Evolutionary conservation across 106 monocot genomes (phyloP).

Genomic region (Phalaenopsis equestris): DNA sequence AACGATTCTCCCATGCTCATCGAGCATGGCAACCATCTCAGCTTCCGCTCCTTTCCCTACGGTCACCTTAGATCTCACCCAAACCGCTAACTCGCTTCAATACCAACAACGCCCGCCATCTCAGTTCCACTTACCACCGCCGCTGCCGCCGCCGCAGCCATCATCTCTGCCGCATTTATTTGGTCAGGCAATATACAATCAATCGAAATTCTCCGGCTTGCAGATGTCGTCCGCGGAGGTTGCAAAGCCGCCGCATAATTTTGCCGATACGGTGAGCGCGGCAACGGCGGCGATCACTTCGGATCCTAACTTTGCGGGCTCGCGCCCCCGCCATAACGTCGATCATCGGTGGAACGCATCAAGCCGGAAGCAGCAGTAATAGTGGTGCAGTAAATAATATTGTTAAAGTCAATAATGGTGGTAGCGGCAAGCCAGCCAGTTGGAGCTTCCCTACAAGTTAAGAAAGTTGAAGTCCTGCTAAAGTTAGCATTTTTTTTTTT

Average conservation of each 20-base stretch:
- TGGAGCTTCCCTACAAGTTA: conserved; percentile 6
- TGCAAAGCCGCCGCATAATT: neutral
- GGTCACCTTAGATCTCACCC: conserved; percentile 66
- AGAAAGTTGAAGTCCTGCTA: neutral
- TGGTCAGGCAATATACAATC: conserved; percentile 38
- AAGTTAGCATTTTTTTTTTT: neutral
- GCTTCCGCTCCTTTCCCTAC: conserved; percentile 83
- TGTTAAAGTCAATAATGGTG: neutral
- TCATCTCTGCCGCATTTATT: conserved; percentile 21
- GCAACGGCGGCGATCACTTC: conserved; percentile 19
- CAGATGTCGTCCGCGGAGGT: conserved; percentile 16
- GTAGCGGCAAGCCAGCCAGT: neutral
- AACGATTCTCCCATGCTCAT: conserved; percentile 51
- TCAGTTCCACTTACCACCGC: conserved; percentile 5
- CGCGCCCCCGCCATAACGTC: conserved; percentile 13
- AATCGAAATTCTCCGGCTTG: conserved; percentile 41
- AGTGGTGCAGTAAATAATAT: neutral
- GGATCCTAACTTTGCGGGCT: conserved; percentile 18
- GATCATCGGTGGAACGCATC: conserved; percentile 12
- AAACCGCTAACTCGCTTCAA: conserved; percentile 15
- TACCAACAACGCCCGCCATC: conserved; percentile 20
- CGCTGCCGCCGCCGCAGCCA: neutral
- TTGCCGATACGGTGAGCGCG: conserved; percentile 13
- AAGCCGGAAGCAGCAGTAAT: neutral
- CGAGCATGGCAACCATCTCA: conserved; percentile 69